A percentile compares a stretch with the other conserved stretches of the same genome.
These are phyloP conservation scores for Lepidium sativum DNA, from an alignment of 345 rosid species.

Conservation along the genomic window DNA sequence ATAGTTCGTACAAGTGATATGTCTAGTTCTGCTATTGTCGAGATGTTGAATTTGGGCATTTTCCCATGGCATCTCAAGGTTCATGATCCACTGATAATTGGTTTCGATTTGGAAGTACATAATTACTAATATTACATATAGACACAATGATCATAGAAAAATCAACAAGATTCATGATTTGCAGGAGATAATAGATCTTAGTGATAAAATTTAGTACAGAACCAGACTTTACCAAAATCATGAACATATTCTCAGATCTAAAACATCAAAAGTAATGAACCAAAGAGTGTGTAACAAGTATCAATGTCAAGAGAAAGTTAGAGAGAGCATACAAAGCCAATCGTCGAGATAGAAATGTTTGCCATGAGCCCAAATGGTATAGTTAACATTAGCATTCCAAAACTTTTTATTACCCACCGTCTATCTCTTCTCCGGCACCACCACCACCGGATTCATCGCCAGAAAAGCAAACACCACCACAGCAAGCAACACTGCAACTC, in stretches of 20 bases:
- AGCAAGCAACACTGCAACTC: slow-evolving; percentile 16
- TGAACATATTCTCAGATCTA: background rate
- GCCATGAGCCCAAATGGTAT: slow-evolving; percentile 70
- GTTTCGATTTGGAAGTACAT: too few species aligned
- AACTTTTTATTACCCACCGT: slow-evolving; percentile 55
- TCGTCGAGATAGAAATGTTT: slow-evolving; percentile 85
- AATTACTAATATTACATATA: background rate
- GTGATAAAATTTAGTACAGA: background rate
- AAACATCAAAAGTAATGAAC: background rate
- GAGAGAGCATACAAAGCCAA: slow-evolving; percentile 71
- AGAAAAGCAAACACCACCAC: slow-evolving; percentile 30
- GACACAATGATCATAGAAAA: background rate
- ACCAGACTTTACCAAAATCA: background rate
- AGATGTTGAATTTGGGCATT: too few species aligned
- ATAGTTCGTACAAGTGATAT: too few species aligned
- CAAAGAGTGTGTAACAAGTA: background rate
- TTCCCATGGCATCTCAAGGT: too few species aligned
- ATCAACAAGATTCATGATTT: background rate
- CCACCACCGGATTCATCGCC: slow-evolving; percentile 23
- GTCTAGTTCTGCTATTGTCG: too few species aligned
- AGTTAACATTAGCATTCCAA: slow-evolving; percentile 69
- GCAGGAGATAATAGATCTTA: background rate
- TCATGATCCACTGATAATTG: too few species aligned
- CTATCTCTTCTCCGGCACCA: slow-evolving; percentile 46
- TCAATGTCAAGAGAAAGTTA: background rate